These are phyloP conservation scores for Rhizophagus clarus DNA, from an alignment of 192 early-diverging fungal species.

Conservation along the genomic window DNA sequence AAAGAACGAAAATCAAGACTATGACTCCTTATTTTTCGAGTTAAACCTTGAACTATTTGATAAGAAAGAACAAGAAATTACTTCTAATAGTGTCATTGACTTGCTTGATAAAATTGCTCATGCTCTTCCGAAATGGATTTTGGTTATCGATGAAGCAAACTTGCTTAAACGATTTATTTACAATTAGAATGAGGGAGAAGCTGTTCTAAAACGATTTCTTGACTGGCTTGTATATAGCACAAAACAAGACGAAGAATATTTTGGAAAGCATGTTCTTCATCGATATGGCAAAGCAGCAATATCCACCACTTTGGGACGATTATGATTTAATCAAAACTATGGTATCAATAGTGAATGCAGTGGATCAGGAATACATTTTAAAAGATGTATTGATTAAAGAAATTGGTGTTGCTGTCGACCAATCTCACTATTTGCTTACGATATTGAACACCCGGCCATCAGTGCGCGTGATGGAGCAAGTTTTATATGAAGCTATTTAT, in stretches of 20 bases:
- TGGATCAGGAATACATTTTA: background rate
- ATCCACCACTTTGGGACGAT: background rate
- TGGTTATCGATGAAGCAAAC: background rate
- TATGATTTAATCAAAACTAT: slow-evolving; percentile 10
- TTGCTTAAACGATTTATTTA: background rate
- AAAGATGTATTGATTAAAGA: background rate
- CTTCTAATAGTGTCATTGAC: background rate
- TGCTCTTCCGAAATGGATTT: background rate
- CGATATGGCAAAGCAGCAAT: background rate
- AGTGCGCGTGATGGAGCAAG: background rate
- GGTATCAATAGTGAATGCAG: background rate
- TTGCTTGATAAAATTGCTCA: background rate
- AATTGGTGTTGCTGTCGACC: background rate
- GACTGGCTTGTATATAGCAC: background rate
- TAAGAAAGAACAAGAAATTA: too few relatives aligned
- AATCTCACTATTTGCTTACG: background rate
- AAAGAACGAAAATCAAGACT: too few relatives aligned
- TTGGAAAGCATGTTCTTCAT: slow-evolving; percentile 18
- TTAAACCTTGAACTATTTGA: too few relatives aligned
- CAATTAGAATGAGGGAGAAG: background rate
- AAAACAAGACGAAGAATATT: slow-evolving; percentile 16
- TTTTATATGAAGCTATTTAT: background rate
- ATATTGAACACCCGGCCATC: background rate
- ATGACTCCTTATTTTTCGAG: too few relatives aligned
- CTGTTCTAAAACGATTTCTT: background rate